phyloP scores from a whole-genome alignment of 495 filamentous ascomycete species.

The Penicillium flavigenum region DNA sequence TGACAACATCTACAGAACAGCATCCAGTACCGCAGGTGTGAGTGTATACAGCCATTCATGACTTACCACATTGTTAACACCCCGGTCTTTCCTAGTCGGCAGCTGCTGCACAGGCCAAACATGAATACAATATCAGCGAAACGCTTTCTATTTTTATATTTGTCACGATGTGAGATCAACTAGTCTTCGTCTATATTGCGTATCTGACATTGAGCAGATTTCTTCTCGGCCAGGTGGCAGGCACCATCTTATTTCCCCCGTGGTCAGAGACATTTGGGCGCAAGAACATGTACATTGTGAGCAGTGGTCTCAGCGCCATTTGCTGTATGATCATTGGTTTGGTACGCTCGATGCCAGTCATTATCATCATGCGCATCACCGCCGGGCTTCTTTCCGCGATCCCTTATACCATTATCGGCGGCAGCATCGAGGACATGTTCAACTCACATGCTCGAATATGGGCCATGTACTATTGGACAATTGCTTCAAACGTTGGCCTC shows the following conservation, averaged over 20 bases:
- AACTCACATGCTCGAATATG: slow-evolving; percentile 43
- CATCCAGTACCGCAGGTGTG: slow-evolving; percentile 44
- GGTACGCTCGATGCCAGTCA: slow-evolving; percentile 34
- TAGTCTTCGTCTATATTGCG: not conserved
- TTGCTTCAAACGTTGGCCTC: slow-evolving; percentile 40
- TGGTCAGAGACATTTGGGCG: slow-evolving; percentile 54
- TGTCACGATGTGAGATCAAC: slow-evolving; percentile 34
- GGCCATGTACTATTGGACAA: slow-evolving; percentile 45
- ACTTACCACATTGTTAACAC: not conserved
- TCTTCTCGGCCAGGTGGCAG: slow-evolving; percentile 50
- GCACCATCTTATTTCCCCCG: slow-evolving; percentile 51
- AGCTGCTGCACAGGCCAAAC: slow-evolving; percentile 33
- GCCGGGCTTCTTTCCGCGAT: slow-evolving; percentile 51
- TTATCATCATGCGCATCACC: slow-evolving; percentile 45
- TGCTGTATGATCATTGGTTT: slow-evolving; percentile 46
- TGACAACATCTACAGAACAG: slow-evolving; percentile 32
- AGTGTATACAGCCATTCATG: slow-evolving; percentile 12
- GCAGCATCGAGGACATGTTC: slow-evolving; percentile 55
- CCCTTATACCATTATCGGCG: slow-evolving; percentile 50
- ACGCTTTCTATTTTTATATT: slow-evolving; percentile 41
- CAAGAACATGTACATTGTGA: slow-evolving; percentile 49
- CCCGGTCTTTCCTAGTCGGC: slow-evolving; percentile 24
- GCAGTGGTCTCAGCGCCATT: slow-evolving; percentile 41
- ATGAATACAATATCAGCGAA: slow-evolving; percentile 31
- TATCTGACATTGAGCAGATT: slow-evolving; percentile 32